These are phyloP conservation scores for Allium cepa DNA, from an alignment of 106 monocot species.

Conservation along the genomic window DNA sequence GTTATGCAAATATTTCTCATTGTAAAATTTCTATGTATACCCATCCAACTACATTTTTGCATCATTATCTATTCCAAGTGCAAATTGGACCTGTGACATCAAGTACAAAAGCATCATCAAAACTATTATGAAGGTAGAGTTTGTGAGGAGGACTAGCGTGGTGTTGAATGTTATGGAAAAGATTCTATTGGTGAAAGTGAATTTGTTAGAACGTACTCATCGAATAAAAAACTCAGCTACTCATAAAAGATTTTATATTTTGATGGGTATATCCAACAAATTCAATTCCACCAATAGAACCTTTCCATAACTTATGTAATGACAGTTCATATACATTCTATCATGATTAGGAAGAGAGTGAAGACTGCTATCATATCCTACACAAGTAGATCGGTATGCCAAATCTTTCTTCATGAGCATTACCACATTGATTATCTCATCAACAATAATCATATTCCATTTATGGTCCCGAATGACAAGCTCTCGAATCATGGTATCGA, in stretches of 20 bases:
- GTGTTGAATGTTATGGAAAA: too few relatives aligned
- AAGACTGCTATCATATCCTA: slow-evolving; percentile 54
- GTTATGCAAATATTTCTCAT: too few relatives aligned
- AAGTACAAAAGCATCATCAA: too few relatives aligned
- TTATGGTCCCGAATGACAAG: slow-evolving; percentile 56
- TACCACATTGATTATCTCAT: slow-evolving; percentile 39
- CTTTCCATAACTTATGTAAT: slow-evolving; percentile 56
- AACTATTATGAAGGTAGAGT: too few relatives aligned
- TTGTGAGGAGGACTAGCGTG: too few relatives aligned
- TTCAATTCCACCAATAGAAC: slow-evolving; percentile 51
- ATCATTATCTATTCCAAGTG: too few relatives aligned
- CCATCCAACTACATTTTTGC: too few relatives aligned
- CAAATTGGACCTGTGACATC: too few relatives aligned
- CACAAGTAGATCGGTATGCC: slow-evolving; percentile 30
- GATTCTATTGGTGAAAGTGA: too few relatives aligned
- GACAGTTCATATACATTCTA: slow-evolving; percentile 49
- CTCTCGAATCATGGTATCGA: slow-evolving; percentile 55
- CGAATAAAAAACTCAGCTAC: too few relatives aligned
- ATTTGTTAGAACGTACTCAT: too few relatives aligned
- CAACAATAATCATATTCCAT: slow-evolving; percentile 59
- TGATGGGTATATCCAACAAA: slow-evolving; percentile 78
- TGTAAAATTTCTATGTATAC: too few relatives aligned
- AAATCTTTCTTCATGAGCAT: slow-evolving; percentile 67
- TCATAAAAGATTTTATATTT: slow-evolving; percentile 32
- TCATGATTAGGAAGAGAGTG: slow-evolving; percentile 43